A percentile compares a stretch with the other conserved stretches of the same genome.
These are phyloP conservation scores for Clarkia xantiana DNA, from an alignment of 345 rosid genomes.

Conservation along the genomic window DNA sequence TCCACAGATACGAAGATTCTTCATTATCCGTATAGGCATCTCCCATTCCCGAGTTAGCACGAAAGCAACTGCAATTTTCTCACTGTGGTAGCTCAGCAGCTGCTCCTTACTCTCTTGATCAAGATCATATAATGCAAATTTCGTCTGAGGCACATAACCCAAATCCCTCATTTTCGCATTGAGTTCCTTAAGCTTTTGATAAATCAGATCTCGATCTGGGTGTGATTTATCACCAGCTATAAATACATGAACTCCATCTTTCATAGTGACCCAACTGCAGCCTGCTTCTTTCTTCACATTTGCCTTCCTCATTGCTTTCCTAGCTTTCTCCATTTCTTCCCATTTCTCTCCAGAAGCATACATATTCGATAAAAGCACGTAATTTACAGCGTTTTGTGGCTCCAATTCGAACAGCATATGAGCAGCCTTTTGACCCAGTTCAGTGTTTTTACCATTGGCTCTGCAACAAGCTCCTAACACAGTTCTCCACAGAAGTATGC, in stretches of 20 bases:
- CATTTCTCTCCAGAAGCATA: conserved; percentile 72
- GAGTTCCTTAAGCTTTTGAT: conserved; percentile 65
- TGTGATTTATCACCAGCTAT: conserved; percentile 71
- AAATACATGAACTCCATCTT: conserved; percentile 76
- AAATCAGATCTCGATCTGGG: conserved; percentile 44
- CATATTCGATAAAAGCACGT: conserved; percentile 86
- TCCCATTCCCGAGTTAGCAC: conserved; percentile 44
- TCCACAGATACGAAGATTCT: conserved; percentile 77
- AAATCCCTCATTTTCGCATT: conserved; percentile 55
- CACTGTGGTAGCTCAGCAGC: conserved; percentile 69
- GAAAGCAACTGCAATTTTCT: conserved; percentile 77
- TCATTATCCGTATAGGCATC: conserved; percentile 80
- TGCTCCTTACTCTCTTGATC: conserved; percentile 83
- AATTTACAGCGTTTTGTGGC: conserved; percentile 74
- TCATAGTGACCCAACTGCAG: conserved; percentile 92
- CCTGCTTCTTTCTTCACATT: conserved; percentile 84
- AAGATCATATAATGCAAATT: conserved; percentile 60
- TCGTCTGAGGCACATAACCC: conserved; percentile 68
- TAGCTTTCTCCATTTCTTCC: conserved; percentile 60
- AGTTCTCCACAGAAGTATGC: conserved; percentile 80
- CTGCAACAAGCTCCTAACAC: conserved; percentile 72
- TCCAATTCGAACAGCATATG: conserved; percentile 61
- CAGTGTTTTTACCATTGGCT: conserved; percentile 43
- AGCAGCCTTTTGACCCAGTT: conserved; percentile 66
- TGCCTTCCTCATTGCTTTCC: conserved; percentile 62